Conservation (phyloP, 1,284 basidiomycete genomes). For the Bjerkandera adusta region DNA sequence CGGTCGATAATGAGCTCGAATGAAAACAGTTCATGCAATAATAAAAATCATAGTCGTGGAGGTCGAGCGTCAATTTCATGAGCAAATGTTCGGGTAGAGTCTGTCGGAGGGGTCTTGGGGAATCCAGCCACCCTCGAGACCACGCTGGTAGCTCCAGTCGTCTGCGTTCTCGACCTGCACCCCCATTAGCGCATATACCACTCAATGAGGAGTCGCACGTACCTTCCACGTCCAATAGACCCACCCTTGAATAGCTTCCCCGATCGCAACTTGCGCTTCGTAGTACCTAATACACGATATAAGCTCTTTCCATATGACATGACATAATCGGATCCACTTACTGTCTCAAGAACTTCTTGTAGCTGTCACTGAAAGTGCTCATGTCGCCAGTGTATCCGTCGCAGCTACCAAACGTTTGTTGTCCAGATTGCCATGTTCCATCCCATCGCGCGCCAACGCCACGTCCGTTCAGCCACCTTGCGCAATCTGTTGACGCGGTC, state of each 20-base stretch:
- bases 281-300: constrained; percentile 52
- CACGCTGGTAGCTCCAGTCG: constrained; percentile 73
- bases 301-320: too few relatives aligned
- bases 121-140: constrained; percentile 71
- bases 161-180: constrained; percentile 63
- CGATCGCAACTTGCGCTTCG: constrained; percentile 73
- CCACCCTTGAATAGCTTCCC: constrained; percentile 72
- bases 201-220: constrained; percentile 14
- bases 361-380: constrained; percentile 55
- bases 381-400: constrained; percentile 57
- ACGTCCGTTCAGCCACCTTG: constrained; percentile 72
- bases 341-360: constrained; percentile 63
- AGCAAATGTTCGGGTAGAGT: constrained; percentile 58
- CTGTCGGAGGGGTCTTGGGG: constrained; percentile 62
- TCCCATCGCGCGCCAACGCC: constrained; percentile 75
- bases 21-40: too few relatives aligned
- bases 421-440: constrained; percentile 41
- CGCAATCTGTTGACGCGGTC: constrained; percentile 78
- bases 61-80: constrained; percentile 5
- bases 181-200: background rate
- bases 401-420: constrained; percentile 55
- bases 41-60: too few relatives aligned
- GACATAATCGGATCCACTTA: constrained; percentile 33
- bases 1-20: too few relatives aligned
- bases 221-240: constrained; percentile 86